Percentiles rank a stretch among this genome's conserved stretches.
Conservation (phyloP, 495 filamentous ascomycete genomes). For the Xylaria palmicola region DNA sequence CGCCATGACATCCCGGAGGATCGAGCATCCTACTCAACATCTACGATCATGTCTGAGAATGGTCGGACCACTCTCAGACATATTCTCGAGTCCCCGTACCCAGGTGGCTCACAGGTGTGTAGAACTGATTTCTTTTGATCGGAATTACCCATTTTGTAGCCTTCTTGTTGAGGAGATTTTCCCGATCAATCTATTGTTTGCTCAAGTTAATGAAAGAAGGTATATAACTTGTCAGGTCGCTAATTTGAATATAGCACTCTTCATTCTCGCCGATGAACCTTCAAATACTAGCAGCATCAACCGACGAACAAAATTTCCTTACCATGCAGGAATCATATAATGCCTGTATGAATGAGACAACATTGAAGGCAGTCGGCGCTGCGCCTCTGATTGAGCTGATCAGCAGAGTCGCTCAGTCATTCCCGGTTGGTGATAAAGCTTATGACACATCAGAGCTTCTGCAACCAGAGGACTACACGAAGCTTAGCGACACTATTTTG, state of each 20-base stretch:
- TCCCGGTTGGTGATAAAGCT: slow-evolving; percentile 37
- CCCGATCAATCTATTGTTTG: neutral
- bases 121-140: neutral
- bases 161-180: neutral
- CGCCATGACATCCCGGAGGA: slow-evolving; percentile 67
- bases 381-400: slow-evolving; percentile 53
- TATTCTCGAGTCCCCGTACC: slow-evolving; percentile 60
- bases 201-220: neutral
- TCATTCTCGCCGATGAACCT: slow-evolving; percentile 44
- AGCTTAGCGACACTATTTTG: slow-evolving; percentile 52
- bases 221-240: neutral
- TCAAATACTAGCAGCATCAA: slow-evolving; percentile 26
- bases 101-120: slow-evolving; percentile 41
- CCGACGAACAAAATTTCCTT: slow-evolving; percentile 63
- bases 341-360: slow-evolving; percentile 62
- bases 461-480: slow-evolving; percentile 34
- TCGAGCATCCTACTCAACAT: slow-evolving; percentile 58
- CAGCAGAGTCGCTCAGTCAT: slow-evolving; percentile 43
- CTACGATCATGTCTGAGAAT: slow-evolving; percentile 59
- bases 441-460: slow-evolving; percentile 22
- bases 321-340: slow-evolving; percentile 63
- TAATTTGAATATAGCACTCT: slow-evolving; percentile 38
- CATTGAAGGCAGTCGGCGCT: slow-evolving; percentile 53
- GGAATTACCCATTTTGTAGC: neutral
- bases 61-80: slow-evolving; percentile 59